Evolutionary conservation across 345 rosid species (phyloP), one percentile per base, ranked within the genome.

Genomic region (Eucalyptus erythrocorys): DNA sequence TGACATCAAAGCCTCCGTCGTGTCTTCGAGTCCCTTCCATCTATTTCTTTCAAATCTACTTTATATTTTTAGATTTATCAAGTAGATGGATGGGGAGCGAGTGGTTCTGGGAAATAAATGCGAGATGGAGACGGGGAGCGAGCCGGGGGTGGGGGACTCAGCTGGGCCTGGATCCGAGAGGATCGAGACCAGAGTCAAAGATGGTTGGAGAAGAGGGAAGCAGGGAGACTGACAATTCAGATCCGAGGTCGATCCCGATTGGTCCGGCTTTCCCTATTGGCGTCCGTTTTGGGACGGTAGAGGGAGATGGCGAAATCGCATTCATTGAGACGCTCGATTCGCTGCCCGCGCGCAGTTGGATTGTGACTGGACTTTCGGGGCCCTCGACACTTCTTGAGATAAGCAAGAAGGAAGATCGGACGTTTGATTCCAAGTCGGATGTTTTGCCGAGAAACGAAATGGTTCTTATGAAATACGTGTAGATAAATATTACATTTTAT

Each of bases 131-230:
- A 71, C 43, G 81, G 81, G 43, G 24, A 34, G 43, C 12, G 76
- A n/a, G 79, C 40, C 15, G 30, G 0, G 8, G 61, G 7, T 4
- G 79, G 3, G 1, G 0, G 80, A 32, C 43, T 0, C 43, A 8
- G 43, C 43, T 17, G 43, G 80, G 42, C 21, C 80, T 1, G 42
- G 0, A 32, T 34, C 4, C 6, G 80, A 34, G 42, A 68, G 24
- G 22, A 34, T 68, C 24, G 6, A 68, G 42, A 32, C 80, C 1
- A 16, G 80, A 68, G 43, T 68, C 80, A 68, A 34, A 76, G 82
- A 21, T 37, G 47, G 47, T 11, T 5, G 82, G 14, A 37, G 47
- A 10, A 76, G 47, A 5, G 8, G 42, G 45, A 19, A 71, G 42
- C 37, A 32, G 42, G 42, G 45, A 76, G 13, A 37, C 13, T 9